A percentile compares a stretch with the other conserved stretches of the same genome.
phyloP scores from a whole-genome alignment of 2,329 filamentous ascomycete genomes.

The Aspergillus uvarum region DNA sequence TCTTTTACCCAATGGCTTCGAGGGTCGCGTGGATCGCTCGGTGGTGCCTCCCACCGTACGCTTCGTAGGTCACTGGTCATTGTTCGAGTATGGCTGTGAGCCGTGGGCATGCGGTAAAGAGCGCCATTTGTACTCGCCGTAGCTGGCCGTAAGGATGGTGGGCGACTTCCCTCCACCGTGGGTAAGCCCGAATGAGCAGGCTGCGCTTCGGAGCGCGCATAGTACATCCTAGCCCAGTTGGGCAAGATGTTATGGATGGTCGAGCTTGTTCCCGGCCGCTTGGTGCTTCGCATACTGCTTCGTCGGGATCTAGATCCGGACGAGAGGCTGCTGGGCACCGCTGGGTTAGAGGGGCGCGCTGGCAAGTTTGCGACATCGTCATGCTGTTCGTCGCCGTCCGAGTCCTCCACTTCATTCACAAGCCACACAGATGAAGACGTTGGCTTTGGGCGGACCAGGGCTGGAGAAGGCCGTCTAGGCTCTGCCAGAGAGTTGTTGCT shows the following conservation, averaged over 20 bases:
- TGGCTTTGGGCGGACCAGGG: slow-evolving; percentile 23
- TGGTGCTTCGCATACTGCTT: slow-evolving; percentile 38
- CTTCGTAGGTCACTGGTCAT: slow-evolving; percentile 23
- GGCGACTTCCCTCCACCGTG: slow-evolving; percentile 33
- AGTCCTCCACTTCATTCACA: slow-evolving; percentile 36
- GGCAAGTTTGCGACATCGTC: slow-evolving; percentile 41
- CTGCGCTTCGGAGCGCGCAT: slow-evolving; percentile 61
- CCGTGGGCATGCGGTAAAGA: slow-evolving; percentile 32
- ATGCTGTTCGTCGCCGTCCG: slow-evolving; percentile 34
- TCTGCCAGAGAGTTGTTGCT: slow-evolving; percentile 24
- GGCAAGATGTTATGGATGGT: slow-evolving; percentile 48
- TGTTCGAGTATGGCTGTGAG: slow-evolving; percentile 31
- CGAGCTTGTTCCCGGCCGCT: slow-evolving; percentile 44
- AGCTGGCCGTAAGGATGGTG: slow-evolving; percentile 29
- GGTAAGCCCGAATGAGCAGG: slow-evolving; percentile 48
- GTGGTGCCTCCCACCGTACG: slow-evolving; percentile 8
- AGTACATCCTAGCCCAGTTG: slow-evolving; percentile 63
- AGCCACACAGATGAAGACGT: slow-evolving; percentile 35
- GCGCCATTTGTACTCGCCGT: slow-evolving; percentile 31
- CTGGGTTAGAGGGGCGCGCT: slow-evolving; percentile 31
- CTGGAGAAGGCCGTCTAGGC: slow-evolving; percentile 25
- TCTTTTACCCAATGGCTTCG: slow-evolving; percentile 44
- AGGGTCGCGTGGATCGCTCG: slow-evolving; percentile 39
- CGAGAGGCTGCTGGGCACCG: slow-evolving; percentile 41
- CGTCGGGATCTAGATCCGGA: slow-evolving; percentile 44